Percentiles rank a stretch among this genome's conserved stretches.
Conservation (phyloP, 306 rosid genomes). For the Canavalia ensiformis region DNA sequence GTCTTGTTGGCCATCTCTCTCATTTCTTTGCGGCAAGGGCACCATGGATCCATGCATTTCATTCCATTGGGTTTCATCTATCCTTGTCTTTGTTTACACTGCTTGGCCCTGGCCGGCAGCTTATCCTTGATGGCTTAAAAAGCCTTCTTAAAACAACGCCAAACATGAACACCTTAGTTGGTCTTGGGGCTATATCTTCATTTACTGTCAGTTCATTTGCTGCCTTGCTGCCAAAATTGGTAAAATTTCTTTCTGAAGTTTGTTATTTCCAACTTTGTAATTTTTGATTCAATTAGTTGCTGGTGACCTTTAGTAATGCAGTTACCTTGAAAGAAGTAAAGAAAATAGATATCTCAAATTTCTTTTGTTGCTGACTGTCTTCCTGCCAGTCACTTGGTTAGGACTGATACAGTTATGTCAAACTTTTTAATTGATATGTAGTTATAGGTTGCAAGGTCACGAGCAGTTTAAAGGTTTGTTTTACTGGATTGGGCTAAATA, state of each 20-base stretch:
- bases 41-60: slow-evolving; percentile 85
- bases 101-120: slow-evolving; percentile 97
- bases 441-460: slow-evolving; percentile 2
- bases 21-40: slow-evolving; percentile 90
- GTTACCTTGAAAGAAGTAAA: slow-evolving; percentile 28
- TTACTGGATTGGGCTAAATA: slow-evolving; percentile 25
- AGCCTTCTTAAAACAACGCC: slow-evolving; percentile 87
- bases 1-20: slow-evolving; percentile 92
- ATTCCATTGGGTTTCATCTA: slow-evolving; percentile 86
- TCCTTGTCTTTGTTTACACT: slow-evolving; percentile 86
- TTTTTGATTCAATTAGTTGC: slow-evolving; percentile 45
- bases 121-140: slow-evolving; percentile 86
- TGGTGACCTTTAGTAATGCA: slow-evolving; percentile 18
- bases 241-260: slow-evolving; percentile 54
- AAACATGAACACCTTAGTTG: slow-evolving; percentile 97
- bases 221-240: slow-evolving; percentile 82
- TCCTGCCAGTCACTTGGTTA: slow-evolving; percentile 10
- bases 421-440: slow-evolving; percentile 13
- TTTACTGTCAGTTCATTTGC: slow-evolving; percentile 94
- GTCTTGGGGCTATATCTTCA: slow-evolving; percentile 98
- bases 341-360: slow-evolving; percentile 25
- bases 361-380: slow-evolving; percentile 6
- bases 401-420: slow-evolving; percentile 11
- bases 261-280: slow-evolving; percentile 40
- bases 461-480: slow-evolving; percentile 16